Evolutionary conservation across 768 basidiomycete species (phyloP).

Genomic region (Mycena filopes): DNA sequence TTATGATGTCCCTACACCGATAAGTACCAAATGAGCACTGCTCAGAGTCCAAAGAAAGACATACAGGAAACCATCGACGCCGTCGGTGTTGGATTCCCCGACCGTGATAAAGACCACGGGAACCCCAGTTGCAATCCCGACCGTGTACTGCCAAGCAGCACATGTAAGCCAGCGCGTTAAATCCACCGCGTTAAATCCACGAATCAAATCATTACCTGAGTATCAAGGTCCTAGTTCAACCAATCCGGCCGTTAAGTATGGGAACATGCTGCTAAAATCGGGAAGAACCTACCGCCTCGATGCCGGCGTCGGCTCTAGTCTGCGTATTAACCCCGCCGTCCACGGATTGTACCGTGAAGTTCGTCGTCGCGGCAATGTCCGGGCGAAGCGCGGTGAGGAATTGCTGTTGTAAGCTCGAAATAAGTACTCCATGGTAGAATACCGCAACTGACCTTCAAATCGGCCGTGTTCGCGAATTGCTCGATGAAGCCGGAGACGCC

Average conservation of each 20-base stretch:
- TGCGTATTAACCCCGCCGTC: conserved; percentile 40
- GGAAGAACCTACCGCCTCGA: conserved; percentile 39
- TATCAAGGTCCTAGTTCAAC: conserved; percentile 32
- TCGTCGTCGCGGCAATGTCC: conserved; percentile 33
- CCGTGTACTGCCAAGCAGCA: conserved; percentile 48
- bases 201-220: too few relatives aligned
- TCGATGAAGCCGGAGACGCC: conserved; percentile 34
- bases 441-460: neutral
- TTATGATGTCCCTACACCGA: conserved; percentile 37
- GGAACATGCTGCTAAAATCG: too few relatives aligned
- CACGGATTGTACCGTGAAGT: conserved; percentile 35
- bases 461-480: conserved; percentile 4
- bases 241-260: too few relatives aligned
- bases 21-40: too few relatives aligned
- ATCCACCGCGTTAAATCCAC: too few relatives aligned
- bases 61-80: conserved; percentile 32
- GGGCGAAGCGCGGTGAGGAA: conserved; percentile 35
- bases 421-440: neutral
- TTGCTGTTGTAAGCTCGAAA: conserved; percentile 32
- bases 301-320: conserved; percentile 22
- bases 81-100: conserved; percentile 40
- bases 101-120: conserved; percentile 46
- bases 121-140: conserved; percentile 46
- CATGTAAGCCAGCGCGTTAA: too few relatives aligned
- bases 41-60: conserved; percentile 26